These are phyloP conservation scores for Fusarium scirpi DNA, from an alignment of 2,329 filamentous ascomycete species.

Conservation along the genomic window DNA sequence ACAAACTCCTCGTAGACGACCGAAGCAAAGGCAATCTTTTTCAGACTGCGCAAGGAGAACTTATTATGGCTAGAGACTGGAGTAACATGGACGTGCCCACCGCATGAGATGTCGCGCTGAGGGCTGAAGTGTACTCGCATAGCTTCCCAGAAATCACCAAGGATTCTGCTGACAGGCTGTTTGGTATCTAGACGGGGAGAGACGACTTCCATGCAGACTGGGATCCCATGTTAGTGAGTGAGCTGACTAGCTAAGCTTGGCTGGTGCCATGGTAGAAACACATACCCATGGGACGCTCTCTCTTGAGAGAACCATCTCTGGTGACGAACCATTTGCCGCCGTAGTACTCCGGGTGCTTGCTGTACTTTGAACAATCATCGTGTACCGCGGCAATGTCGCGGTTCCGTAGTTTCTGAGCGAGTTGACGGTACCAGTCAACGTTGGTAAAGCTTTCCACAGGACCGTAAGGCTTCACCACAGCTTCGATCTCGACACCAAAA, in stretches of 20 bases:
- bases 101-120: conserved; percentile 52
- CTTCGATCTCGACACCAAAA: conserved; percentile 57
- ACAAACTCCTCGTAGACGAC: conserved; percentile 53
- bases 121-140: conserved; percentile 57
- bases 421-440: conserved; percentile 56
- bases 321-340: conserved; percentile 58
- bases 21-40: conserved; percentile 54
- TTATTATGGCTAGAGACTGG: conserved; percentile 50
- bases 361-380: conserved; percentile 55
- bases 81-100: conserved; percentile 57
- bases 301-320: conserved; percentile 55
- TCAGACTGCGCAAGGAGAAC: conserved; percentile 53
- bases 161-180: conserved; percentile 48
- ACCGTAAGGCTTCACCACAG: conserved; percentile 54
- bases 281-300: conserved; percentile 53
- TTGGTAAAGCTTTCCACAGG: conserved; percentile 53
- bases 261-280: conserved; percentile 5
- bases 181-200: conserved; percentile 55
- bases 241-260: neutral
- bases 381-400: conserved; percentile 54
- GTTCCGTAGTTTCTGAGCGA: conserved; percentile 55
- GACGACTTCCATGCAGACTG: conserved; percentile 58
- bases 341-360: conserved; percentile 58
- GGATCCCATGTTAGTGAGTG: conserved; percentile 19
- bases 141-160: conserved; percentile 57